Percentiles rank a stretch among this genome's conserved stretches.
phyloP scores from a whole-genome alignment of 306 rosid genomes.

The Fragaria iinumae region DNA sequence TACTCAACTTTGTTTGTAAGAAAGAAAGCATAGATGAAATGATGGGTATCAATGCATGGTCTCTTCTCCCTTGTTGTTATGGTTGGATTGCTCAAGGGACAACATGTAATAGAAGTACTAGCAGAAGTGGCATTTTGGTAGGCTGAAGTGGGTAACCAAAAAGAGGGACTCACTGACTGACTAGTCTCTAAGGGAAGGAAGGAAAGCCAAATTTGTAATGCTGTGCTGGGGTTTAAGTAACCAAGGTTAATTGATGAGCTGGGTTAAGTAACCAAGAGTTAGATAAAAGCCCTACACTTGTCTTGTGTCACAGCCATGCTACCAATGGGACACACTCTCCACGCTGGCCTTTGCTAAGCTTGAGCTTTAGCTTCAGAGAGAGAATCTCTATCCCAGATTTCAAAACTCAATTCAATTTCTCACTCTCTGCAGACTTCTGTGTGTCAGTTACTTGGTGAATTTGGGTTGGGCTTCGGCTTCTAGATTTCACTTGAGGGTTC shows the following conservation, averaged over 20 bases:
- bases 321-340: slow-evolving; percentile 46
- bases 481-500: background rate
- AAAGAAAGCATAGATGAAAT: background rate
- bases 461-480: background rate
- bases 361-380: background rate
- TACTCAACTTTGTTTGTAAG: background rate
- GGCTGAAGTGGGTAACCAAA: slow-evolving; percentile 88
- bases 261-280: slow-evolving; percentile 58
- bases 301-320: slow-evolving; percentile 79
- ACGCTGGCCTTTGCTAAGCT: slow-evolving; percentile 37
- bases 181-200: slow-evolving; percentile 16
- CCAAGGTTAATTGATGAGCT: slow-evolving; percentile 26
- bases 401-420: background rate
- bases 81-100: slow-evolving; percentile 7
- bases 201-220: background rate
- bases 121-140: slow-evolving; percentile 29
- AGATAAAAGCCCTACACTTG: slow-evolving; percentile 63
- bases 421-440: background rate
- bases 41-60: slow-evolving; percentile 1
- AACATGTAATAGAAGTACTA: background rate
- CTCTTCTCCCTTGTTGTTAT: background rate
- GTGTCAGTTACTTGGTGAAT: background rate
- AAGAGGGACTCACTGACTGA: slow-evolving; percentile 18
- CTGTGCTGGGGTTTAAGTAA: slow-evolving; percentile 9
- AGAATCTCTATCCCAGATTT: slow-evolving; percentile 21